These are phyloP conservation scores for Candida adriatica DNA, from an alignment of 805 yeast species.

Conservation along the genomic window DNA sequence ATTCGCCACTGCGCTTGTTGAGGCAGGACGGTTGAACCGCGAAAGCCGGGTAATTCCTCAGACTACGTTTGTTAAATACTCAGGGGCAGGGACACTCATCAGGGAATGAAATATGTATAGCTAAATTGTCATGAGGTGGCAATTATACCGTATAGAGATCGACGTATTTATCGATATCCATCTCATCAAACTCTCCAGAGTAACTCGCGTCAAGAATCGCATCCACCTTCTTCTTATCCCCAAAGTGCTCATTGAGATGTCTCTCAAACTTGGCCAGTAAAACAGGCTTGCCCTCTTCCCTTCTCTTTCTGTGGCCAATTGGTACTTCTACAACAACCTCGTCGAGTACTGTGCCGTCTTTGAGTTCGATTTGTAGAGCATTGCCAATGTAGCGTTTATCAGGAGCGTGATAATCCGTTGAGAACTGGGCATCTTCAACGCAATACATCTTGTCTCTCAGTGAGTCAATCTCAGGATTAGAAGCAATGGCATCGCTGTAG, in stretches of 20 bases:
- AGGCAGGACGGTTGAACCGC: no score
- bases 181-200: conserved; percentile 28
- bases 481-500: conserved; percentile 44
- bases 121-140: no score
- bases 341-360: conserved; percentile 46
- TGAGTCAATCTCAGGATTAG: conserved; percentile 44
- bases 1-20: no score
- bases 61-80: no score
- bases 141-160: conserved; percentile 28
- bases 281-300: conserved; percentile 55
- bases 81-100: no score
- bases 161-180: conserved; percentile 43
- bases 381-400: conserved; percentile 52
- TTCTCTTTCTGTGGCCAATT: conserved; percentile 50
- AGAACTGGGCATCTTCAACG: conserved; percentile 41
- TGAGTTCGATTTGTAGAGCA: conserved; percentile 41
- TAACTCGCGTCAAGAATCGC: conserved; percentile 31
- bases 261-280: conserved; percentile 43
- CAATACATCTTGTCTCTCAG: conserved; percentile 50
- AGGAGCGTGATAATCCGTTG: conserved; percentile 49
- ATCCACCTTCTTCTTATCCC: conserved; percentile 28
- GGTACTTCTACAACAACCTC: conserved; percentile 51
- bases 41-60: no score
- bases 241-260: conserved; percentile 41
- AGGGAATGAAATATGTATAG: no score